Conservation (phyloP, 1,284 basidiomycete genomes). For the Exsudoporus floridanus region DNA sequence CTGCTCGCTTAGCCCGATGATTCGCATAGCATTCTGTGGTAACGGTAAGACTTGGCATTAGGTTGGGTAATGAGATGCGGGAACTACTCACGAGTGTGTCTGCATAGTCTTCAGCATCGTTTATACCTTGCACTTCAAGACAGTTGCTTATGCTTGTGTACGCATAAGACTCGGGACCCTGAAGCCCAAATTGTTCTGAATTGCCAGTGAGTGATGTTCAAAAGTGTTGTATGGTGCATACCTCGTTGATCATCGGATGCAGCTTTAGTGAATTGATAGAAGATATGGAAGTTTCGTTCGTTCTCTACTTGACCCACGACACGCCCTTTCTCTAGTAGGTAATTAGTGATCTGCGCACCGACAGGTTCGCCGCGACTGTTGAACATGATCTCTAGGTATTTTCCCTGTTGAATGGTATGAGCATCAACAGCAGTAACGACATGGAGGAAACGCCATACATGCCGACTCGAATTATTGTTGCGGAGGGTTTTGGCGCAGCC, state of each 20-base stretch:
- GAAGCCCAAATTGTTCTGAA: slow-evolving; percentile 91
- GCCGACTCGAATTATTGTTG: slow-evolving; percentile 98
- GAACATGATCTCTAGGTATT: slow-evolving; percentile 99
- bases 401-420: slow-evolving; percentile 61
- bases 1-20: slow-evolving; percentile 80
- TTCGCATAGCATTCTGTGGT: slow-evolving; percentile 83
- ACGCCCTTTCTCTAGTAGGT: slow-evolving; percentile 95
- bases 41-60: slow-evolving; percentile 18
- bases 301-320: slow-evolving; percentile 97
- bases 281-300: slow-evolving; percentile 98
- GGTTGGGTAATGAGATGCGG: background rate
- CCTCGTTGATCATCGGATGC: slow-evolving; percentile 87
- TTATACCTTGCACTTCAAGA: slow-evolving; percentile 88
- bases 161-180: slow-evolving; percentile 93
- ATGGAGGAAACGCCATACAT: slow-evolving; percentile 58
- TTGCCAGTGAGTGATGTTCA: slow-evolving; percentile 14
- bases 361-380: slow-evolving; percentile 91
- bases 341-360: slow-evolving; percentile 98
- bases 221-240: slow-evolving; percentile 30
- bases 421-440: slow-evolving; percentile 1
- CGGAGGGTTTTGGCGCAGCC: slow-evolving; percentile 98
- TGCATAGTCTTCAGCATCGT: slow-evolving; percentile 84
- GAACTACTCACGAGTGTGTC: slow-evolving; percentile 75
- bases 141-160: slow-evolving; percentile 94
- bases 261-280: slow-evolving; percentile 99